Evolutionary conservation across 2,329 filamentous ascomycete genomes (phyloP), one percentile per base, ranked within the genome.

Genomic region (Aspergillus novofumigatus): DNA sequence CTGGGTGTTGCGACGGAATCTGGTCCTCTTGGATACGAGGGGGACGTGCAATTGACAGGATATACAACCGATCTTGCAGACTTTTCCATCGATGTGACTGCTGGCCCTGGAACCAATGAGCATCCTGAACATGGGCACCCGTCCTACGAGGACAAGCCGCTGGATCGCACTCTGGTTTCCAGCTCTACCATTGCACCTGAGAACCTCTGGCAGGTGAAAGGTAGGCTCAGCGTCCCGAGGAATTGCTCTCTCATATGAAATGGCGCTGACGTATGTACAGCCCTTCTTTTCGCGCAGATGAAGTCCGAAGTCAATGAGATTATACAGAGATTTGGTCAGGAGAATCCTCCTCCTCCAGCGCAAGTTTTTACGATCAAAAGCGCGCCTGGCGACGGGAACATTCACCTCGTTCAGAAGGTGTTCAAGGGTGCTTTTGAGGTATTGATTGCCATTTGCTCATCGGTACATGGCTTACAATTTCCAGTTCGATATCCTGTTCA

Each of bases 401-500:
- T 91, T 14, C 93, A 99, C 62, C 77, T 96, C 44, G 81, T 97
- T 17, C 91, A 99, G 75, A 97, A 96, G 76, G 85, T 92, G 2
- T 97, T 96, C 66, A 84, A 92, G 66, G 93, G 94, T 1, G 74
- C 87, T 1, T 99, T 97, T 68, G 91, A 88, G 75, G 79, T 81
- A 67, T 59, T 56, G 51, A 14, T 23, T n/a, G 9, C 35, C 4
- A 5, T 9, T 1, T 29, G 3, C 10, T 25, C 6, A 20, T 8
- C 10, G 6, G 32, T 9, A 45, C 28, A 21, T 20, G 8, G 20
- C 67, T 67, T 28, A 69, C 58, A 23, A 6, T 21, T 49, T 14
- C 29, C 55, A 92, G 78, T 97, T 97, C 65, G 94, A 97, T 71
- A 81, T 97, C 53, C 81, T 97, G 51, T 97, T 92, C 77, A 91